A percentile compares a stretch with the other conserved stretches of the same genome.
phyloP scores from a whole-genome alignment of 768 basidiomycete species.

The Kwoniella sp. region DNA sequence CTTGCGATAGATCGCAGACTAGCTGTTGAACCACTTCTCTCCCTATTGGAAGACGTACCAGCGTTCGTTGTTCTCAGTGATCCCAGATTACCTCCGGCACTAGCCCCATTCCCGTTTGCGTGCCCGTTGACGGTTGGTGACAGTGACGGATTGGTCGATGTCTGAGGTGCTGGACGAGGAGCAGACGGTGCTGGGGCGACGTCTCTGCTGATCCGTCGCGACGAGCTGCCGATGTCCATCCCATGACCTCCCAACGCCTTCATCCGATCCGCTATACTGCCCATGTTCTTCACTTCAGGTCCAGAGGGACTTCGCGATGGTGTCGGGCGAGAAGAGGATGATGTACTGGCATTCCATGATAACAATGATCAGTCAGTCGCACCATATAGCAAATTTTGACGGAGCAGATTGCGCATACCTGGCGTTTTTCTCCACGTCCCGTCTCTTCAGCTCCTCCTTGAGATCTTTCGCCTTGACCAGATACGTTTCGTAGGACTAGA shows the following conservation, averaged over 20 bases:
- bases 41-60: slow-evolving; percentile 6
- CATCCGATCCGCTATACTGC: slow-evolving; percentile 78
- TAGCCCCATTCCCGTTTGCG: not conserved
- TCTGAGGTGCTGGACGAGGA: not conserved
- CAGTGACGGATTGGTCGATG: not conserved
- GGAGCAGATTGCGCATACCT: no score
- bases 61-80: slow-evolving; percentile 46
- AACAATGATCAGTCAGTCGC: not conserved
- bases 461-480: slow-evolving; percentile 59
- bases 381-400: not conserved
- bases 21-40: slow-evolving; percentile 26
- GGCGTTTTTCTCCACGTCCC: slow-evolving; percentile 55
- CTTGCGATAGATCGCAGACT: slow-evolving; percentile 15
- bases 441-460: slow-evolving; percentile 60
- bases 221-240: slow-evolving; percentile 62
- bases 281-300: slow-evolving; percentile 62
- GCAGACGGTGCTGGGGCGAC: slow-evolving; percentile 41
- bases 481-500: slow-evolving; percentile 49
- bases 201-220: slow-evolving; percentile 67
- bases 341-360: slow-evolving; percentile 12
- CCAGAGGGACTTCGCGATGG: slow-evolving; percentile 47
- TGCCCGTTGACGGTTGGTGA: not conserved
- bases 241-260: slow-evolving; percentile 74
- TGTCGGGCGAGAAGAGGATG: slow-evolving; percentile 26
- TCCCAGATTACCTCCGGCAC: slow-evolving; percentile 24